Conservation (phyloP, 176 grass and related monocot species). For the Phoenix roebelenii region DNA sequence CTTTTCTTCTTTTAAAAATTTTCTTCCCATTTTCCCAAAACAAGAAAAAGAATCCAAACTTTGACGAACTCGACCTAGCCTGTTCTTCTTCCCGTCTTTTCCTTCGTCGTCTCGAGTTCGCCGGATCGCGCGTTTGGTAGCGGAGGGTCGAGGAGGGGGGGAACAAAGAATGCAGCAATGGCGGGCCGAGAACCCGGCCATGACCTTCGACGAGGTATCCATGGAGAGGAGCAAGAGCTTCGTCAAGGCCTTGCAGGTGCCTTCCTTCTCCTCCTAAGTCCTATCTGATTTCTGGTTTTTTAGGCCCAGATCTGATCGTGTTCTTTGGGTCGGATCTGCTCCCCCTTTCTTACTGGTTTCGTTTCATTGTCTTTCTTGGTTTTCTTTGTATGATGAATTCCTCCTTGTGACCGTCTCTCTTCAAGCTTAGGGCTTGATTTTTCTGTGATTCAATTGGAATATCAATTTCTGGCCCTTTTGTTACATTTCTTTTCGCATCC, state of each 20-base stretch:
- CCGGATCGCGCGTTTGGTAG: slow-evolving; percentile 20
- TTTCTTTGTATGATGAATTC: too few species aligned
- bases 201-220: slow-evolving; percentile 87
- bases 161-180: slow-evolving; percentile 22
- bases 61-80: too few species aligned
- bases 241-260: slow-evolving; percentile 89
- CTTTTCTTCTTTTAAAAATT: slow-evolving; percentile 1
- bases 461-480: too few species aligned
- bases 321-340: too few species aligned
- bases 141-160: not conserved
- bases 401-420: too few species aligned
- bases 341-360: too few species aligned
- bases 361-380: too few species aligned
- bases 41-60: not conserved
- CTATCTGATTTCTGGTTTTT: too few species aligned
- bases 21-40: not conserved
- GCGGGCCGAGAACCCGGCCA: slow-evolving; percentile 24
- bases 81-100: not conserved
- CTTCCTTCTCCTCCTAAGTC: not conserved
- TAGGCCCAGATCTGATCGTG: slow-evolving; percentile 6
- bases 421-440: too few species aligned
- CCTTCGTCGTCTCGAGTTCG: not conserved
- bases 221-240: slow-evolving; percentile 99
- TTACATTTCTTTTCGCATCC: too few species aligned
- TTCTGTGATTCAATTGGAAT: too few species aligned